Evolutionary conservation across 1,284 basidiomycete species (phyloP).

Genomic region (Pyrrhoderma lamaoense): DNA sequence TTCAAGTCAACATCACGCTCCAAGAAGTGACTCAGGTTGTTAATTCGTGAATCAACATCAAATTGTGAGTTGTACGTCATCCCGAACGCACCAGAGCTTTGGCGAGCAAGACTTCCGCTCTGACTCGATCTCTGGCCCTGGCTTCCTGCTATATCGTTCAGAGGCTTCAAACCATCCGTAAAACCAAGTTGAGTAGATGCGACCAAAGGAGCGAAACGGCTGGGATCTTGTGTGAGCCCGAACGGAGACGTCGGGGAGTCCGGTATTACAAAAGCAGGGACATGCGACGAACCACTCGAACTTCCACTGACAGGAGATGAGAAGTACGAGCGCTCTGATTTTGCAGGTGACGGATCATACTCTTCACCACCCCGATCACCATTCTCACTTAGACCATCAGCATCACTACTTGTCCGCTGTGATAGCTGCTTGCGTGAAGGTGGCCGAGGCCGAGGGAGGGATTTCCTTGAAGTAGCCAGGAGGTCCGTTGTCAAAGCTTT

Average conservation of each 20-base stretch:
- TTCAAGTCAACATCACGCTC: conserved; percentile 40
- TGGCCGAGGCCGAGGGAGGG: conserved; percentile 29
- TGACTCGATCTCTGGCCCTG: too few species aligned
- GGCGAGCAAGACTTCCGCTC: not conserved
- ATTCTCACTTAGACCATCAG: not conserved
- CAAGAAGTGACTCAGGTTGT: conserved; percentile 35
- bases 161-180: not conserved
- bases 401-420: conserved; percentile 6
- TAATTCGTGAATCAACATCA: conserved; percentile 37
- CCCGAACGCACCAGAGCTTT: not conserved
- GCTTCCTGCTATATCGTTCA: not conserved
- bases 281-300: conserved; percentile 20
- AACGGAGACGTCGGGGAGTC: conserved; percentile 34
- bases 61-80: conserved; percentile 40
- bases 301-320: conserved; percentile 36
- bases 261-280: conserved; percentile 17
- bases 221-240: conserved; percentile 30
- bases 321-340: conserved; percentile 30
- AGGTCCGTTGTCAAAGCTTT: conserved; percentile 27
- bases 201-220: conserved; percentile 33
- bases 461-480: conserved; percentile 30
- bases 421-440: conserved; percentile 26
- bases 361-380: conserved; percentile 1
- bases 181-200: conserved; percentile 28
- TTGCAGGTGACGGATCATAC: conserved; percentile 26